Conservation (phyloP, 768 basidiomycete species). For the Rossbeevera mucosa region DNA sequence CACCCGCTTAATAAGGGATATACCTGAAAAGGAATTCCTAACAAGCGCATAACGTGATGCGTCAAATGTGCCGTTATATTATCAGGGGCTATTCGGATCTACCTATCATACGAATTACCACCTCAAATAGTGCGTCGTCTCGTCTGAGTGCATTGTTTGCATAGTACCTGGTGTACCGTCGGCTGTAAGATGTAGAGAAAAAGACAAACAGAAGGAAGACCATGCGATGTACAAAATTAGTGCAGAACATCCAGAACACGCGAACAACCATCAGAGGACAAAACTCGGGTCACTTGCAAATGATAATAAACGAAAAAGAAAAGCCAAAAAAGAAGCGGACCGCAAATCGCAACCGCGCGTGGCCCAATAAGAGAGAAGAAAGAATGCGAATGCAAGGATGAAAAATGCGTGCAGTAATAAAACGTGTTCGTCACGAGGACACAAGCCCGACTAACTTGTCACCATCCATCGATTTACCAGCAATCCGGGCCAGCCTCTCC, state of each 20-base stretch:
- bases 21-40: too few relatives aligned
- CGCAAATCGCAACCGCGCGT: slow-evolving; percentile 12
- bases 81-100: too few relatives aligned
- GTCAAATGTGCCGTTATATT: too few relatives aligned
- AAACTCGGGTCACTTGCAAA: slow-evolving; percentile 10
- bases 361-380: slow-evolving; percentile 5
- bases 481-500: slow-evolving; percentile 51
- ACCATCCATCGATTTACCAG: slow-evolving; percentile 56
- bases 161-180: slow-evolving; percentile 20
- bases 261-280: slow-evolving; percentile 24
- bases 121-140: slow-evolving; percentile 12
- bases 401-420: slow-evolving; percentile 12
- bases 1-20: too few relatives aligned
- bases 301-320: not conserved
- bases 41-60: too few relatives aligned
- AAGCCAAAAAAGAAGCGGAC: not conserved
- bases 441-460: slow-evolving; percentile 57
- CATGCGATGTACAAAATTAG: slow-evolving; percentile 29
- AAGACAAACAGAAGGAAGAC: slow-evolving; percentile 16
- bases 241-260: slow-evolving; percentile 26
- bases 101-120: too few relatives aligned
- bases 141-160: slow-evolving; percentile 22
- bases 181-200: slow-evolving; percentile 15
- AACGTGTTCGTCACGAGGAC: slow-evolving; percentile 33
- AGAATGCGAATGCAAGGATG: slow-evolving; percentile 12